Evolutionary conservation across 176 grass and related monocot genomes (phyloP).

Genomic region (Carex scoparia): DNA sequence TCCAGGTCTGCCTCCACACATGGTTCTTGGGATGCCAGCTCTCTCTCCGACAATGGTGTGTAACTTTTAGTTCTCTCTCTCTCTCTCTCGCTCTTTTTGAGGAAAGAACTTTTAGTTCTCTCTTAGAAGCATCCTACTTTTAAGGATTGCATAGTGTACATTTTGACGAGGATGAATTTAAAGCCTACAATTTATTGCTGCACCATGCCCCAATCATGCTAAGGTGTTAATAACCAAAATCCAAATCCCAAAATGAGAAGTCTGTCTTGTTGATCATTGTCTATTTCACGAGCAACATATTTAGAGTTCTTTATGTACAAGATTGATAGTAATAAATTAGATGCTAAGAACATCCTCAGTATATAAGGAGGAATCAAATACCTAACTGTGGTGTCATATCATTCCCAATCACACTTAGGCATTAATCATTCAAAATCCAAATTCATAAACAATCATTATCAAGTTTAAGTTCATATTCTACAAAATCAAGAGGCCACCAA

Average conservation of each 20-base stretch:
- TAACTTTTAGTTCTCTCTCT: background rate
- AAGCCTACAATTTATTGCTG: slow-evolving; percentile 1
- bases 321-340: background rate
- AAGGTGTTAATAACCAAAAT: background rate
- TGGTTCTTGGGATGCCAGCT: slow-evolving; percentile 89
- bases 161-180: slow-evolving; percentile 1
- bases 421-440: background rate
- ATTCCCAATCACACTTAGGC: background rate
- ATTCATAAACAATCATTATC: background rate
- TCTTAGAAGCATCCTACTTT: slow-evolving; percentile 16
- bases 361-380: background rate
- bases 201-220: slow-evolving; percentile 17
- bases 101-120: background rate
- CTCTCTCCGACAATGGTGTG: slow-evolving; percentile 90
- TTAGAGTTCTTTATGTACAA: background rate
- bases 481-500: background rate
- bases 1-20: slow-evolving; percentile 64
- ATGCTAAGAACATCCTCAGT: background rate
- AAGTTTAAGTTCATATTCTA: background rate
- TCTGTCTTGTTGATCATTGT: background rate
- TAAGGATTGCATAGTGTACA: background rate
- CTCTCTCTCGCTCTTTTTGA: background rate
- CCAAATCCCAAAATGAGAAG: background rate
- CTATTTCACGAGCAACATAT: background rate
- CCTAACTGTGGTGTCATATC: background rate